Base-by-base conservation (phyloP, 2,329 filamentous ascomycete species). In the Beauveria sp. region DNA sequence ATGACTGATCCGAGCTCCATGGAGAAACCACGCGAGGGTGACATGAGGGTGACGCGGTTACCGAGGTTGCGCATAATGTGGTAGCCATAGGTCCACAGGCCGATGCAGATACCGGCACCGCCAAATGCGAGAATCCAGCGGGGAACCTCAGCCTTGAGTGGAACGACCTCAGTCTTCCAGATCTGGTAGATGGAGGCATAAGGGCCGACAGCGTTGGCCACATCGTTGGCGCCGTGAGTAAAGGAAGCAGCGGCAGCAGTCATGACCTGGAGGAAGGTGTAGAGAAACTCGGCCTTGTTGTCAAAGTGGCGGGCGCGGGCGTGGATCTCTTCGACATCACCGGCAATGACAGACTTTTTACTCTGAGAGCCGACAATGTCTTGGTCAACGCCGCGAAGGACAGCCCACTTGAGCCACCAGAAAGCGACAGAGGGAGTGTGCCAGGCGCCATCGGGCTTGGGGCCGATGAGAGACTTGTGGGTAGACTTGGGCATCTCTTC, bases 181-280 rank as follows among this genome's bases (percentile, higher is more conserved):
- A 86, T 81, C 63, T 82, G 74, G 72, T 79, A 88, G 67, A 88
- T 83, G 57, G 83, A 81, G 2, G 85, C 82, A 68, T 83, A 86
- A 1, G 85, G 85, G 0, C 84, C 84, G 59, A 86, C 79, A 30
- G 84, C 83, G 68, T 81, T 88, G 66, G 82, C 77, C 22, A 88
- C 82, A 63, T 88, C 86, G 70, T 88, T 89, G 65, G 84, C 84
- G 26, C 86, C 86, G 73, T 89, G 85, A 2, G 82, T 81, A 64
- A 88, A 87, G 3, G 84, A 86, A 16, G 84, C 82, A 37, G 84
- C 83, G 65, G 81, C 80, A 10, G 85, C 84, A 5, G 84, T 84
- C 73, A 84, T 76, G 66, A 85, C 71, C 66, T 85, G 83, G 34
- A 84, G 76, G 71, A 84, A 86, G 6, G 80, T 82, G 71, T 83